phyloP scores from a whole-genome alignment of 768 basidiomycete species.

The Mycena alexandri region DNA sequence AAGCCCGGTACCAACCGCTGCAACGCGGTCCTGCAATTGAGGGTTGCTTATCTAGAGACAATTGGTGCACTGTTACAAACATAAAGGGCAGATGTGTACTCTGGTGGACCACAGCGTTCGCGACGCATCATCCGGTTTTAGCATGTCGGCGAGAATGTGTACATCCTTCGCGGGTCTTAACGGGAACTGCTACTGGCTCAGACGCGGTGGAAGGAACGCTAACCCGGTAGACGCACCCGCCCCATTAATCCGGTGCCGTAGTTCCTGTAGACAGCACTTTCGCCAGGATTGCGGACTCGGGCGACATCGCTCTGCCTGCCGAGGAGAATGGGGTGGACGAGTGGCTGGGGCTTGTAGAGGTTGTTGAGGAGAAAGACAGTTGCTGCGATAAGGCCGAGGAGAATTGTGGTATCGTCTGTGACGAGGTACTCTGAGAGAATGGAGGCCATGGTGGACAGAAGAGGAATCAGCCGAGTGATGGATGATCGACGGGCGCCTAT shows the following conservation, averaged over 20 bases:
- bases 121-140: constrained; percentile 75
- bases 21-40: constrained; percentile 76
- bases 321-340: constrained; percentile 94
- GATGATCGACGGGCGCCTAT: neutral
- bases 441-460: constrained; percentile 10
- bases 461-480: neutral
- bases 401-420: constrained; percentile 85
- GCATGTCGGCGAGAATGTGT: constrained; percentile 72
- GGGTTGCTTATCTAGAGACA: constrained; percentile 78
- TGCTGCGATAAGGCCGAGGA: constrained; percentile 80
- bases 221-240: constrained; percentile 63
- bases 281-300: constrained; percentile 80
- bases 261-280: constrained; percentile 92
- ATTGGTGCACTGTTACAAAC: constrained; percentile 17
- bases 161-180: constrained; percentile 79
- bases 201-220: neutral
- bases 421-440: constrained; percentile 68
- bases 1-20: constrained; percentile 81
- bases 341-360: constrained; percentile 83
- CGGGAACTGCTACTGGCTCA: constrained; percentile 69
- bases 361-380: constrained; percentile 84
- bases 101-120: constrained; percentile 86
- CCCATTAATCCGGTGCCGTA: constrained; percentile 89
- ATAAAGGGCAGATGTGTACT: constrained; percentile 52
- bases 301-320: constrained; percentile 93